phyloP scores from a whole-genome alignment of 345 rosid species.

The Isatis tinctoria region DNA sequence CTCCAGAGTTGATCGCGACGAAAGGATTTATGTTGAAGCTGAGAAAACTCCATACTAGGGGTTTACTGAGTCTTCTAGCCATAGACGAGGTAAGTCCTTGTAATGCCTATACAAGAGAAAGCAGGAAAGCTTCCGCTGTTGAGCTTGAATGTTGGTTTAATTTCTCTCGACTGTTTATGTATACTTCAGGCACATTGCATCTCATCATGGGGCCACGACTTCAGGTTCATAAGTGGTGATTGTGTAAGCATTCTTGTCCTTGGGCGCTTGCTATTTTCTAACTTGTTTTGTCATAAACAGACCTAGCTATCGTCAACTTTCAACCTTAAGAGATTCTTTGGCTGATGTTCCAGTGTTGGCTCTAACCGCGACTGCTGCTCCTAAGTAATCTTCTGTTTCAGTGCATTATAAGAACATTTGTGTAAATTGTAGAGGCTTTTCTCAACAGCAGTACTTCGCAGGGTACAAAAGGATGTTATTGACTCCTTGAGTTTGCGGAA shows the following conservation, averaged over 20 bases:
- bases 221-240: constrained; percentile 58
- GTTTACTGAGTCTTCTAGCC: constrained; percentile 86
- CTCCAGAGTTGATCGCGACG: constrained; percentile 88
- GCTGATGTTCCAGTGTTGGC: constrained; percentile 87
- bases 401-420: neutral
- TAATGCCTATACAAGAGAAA: neutral
- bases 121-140: constrained; percentile 6
- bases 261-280: neutral
- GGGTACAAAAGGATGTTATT: constrained; percentile 90
- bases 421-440: neutral
- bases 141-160: neutral
- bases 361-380: constrained; percentile 94
- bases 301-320: constrained; percentile 87
- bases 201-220: constrained; percentile 98
- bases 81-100: constrained; percentile 72
- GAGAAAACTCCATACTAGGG: constrained; percentile 66
- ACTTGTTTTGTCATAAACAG: constrained; percentile 34
- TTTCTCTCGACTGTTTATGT: constrained; percentile 13
- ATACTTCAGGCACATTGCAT: constrained; percentile 90
- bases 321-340: constrained; percentile 64
- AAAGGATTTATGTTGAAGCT: constrained; percentile 83
- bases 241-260: neutral
- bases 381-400: constrained; percentile 50
- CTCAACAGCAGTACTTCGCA: constrained; percentile 34
- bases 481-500: constrained; percentile 66